These are phyloP conservation scores for Cordyceps javanica DNA, from an alignment of 2,329 filamentous ascomycete genomes.

Conservation along the genomic window DNA sequence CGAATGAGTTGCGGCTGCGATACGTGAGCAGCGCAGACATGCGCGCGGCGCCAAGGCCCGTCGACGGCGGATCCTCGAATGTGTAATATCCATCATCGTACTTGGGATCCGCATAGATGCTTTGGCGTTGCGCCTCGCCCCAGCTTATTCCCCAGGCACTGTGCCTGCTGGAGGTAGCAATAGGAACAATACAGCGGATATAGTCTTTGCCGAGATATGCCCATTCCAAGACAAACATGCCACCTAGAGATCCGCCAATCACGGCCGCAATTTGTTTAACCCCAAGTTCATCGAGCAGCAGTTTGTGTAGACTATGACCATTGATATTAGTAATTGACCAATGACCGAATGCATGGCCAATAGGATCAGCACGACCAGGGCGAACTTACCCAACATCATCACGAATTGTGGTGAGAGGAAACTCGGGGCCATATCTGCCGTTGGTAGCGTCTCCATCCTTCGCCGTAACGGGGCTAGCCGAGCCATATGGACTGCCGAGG, in stretches of 20 bases:
- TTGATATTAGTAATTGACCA: too few species aligned
- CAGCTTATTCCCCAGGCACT: conserved; percentile 89
- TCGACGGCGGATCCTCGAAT: conserved; percentile 77
- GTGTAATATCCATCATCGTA: conserved; percentile 96
- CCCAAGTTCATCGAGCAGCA: conserved; percentile 74
- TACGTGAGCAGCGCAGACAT: conserved; percentile 97
- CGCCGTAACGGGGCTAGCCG: conserved; percentile 80
- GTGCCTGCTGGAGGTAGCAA: conserved; percentile 77
- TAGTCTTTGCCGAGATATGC: conserved; percentile 86
- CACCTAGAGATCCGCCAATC: conserved; percentile 78
- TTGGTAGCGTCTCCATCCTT: conserved; percentile 72
- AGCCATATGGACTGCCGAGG: conserved; percentile 77
- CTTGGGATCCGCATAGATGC: conserved; percentile 96
- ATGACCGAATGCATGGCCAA: background rate
- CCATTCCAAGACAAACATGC: conserved; percentile 89
- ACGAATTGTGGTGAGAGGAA: conserved; percentile 88
- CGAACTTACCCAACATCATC: conserved; percentile 82
- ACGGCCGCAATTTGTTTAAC: conserved; percentile 73
- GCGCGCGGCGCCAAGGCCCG: conserved; percentile 85
- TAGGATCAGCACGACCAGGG: background rate
- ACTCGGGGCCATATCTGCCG: conserved; percentile 87
- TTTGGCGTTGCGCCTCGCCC: conserved; percentile 83
- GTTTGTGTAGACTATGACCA: conserved; percentile 60
- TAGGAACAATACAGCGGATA: conserved; percentile 72
- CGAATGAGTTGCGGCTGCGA: conserved; percentile 93